Percentiles rank a stretch among this genome's conserved stretches.
These are phyloP conservation scores for Echinochloa phyllopogon DNA, from an alignment of 176 grass and related monocot species.

Conservation along the genomic window DNA sequence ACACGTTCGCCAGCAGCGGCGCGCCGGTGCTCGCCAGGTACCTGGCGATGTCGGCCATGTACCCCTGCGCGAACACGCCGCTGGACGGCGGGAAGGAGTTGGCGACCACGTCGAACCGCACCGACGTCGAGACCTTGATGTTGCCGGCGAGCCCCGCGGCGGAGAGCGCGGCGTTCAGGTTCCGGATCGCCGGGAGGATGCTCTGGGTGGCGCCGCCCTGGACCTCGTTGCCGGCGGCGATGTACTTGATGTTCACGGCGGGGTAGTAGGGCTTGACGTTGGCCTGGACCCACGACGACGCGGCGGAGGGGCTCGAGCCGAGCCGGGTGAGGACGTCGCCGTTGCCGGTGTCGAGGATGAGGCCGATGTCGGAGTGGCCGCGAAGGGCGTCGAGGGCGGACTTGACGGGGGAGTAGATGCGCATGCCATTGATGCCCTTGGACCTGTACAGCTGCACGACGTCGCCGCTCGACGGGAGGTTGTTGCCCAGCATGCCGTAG, in stretches of 20 bases:
- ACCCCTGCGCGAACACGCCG: conserved; percentile 43
- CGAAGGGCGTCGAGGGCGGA: conserved; percentile 42
- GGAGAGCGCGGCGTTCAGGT: conserved; percentile 47
- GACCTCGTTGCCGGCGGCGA: conserved; percentile 78
- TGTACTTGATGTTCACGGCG: conserved; percentile 59
- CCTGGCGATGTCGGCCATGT: conserved; percentile 41
- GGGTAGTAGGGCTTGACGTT: conserved; percentile 59
- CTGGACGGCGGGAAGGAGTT: conserved; percentile 62
- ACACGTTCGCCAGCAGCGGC: conserved; percentile 70
- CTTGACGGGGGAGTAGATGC: conserved; percentile 62
- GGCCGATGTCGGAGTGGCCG: conserved; percentile 42
- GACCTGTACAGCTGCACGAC: conserved; percentile 69
- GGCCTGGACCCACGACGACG: conserved; percentile 52
- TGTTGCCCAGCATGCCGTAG: conserved; percentile 64
- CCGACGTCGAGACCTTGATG: conserved; percentile 68
- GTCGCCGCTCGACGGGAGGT: conserved; percentile 49
- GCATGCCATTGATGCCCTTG: conserved; percentile 58
- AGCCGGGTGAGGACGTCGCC: neutral
- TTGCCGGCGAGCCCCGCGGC: neutral
- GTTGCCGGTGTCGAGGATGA: conserved; percentile 51
- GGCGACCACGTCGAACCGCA: conserved; percentile 41
- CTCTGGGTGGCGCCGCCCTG: conserved; percentile 25
- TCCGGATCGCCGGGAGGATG: conserved; percentile 73
- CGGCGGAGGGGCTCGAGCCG: conserved; percentile 25
- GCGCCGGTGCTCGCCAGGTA: conserved; percentile 44